Percentiles rank a stretch among this genome's conserved stretches.
phyloP scores from a whole-genome alignment of 2,329 filamentous ascomycete genomes.

The Trichoderma endophyticum region DNA sequence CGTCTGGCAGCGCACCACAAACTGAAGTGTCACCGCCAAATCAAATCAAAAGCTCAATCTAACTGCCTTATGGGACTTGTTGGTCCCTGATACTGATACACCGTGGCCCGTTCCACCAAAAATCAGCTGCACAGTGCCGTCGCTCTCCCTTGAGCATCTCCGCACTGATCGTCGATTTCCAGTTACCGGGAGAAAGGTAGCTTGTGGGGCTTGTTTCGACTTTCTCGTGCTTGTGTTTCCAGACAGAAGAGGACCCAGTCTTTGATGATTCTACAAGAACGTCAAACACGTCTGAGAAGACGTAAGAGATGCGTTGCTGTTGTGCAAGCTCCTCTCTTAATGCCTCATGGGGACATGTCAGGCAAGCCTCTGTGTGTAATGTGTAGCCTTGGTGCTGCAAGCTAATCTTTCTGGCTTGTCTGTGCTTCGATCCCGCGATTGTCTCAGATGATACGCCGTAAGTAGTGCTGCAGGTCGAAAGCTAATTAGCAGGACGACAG shows the following conservation, averaged over 20 bases:
- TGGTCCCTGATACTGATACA: background rate
- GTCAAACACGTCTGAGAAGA: background rate
- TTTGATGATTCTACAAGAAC: background rate
- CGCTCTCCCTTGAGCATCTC: constrained; percentile 11
- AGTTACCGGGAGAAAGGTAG: constrained; percentile 12
- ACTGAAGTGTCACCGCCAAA: background rate
- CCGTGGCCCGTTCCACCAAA: background rate
- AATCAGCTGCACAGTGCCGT: background rate
- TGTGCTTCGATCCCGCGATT: background rate
- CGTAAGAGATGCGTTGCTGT: background rate
- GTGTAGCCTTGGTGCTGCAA: background rate
- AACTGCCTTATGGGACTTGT: background rate
- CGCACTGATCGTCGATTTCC: constrained; percentile 19
- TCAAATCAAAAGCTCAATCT: background rate
- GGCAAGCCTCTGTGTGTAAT: background rate
- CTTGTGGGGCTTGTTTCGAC: constrained; percentile 10
- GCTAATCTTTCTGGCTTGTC: background rate
- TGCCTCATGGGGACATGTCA: background rate
- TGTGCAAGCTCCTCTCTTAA: background rate
- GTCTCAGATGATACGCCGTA: background rate
- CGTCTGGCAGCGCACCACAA: background rate
- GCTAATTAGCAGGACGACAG: background rate
- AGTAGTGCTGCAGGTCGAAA: background rate
- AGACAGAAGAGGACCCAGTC: background rate
- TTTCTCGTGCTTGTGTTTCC: background rate